These are phyloP conservation scores for Gypsophila paniculata DNA, from an alignment of 179 eudicot genomes.

Conservation along the genomic window DNA sequence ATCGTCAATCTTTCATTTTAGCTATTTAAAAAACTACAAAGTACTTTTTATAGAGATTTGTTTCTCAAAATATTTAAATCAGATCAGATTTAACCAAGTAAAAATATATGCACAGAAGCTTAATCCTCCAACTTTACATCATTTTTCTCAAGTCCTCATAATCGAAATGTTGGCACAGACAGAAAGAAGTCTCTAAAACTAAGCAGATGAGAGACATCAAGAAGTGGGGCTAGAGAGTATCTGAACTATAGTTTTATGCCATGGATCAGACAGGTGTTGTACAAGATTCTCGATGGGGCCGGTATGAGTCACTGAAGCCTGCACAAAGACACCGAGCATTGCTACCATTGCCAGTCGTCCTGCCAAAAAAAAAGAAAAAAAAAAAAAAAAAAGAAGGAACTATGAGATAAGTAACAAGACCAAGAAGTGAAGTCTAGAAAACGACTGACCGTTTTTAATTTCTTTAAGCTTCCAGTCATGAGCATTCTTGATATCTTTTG, in stretches of 20 bases:
- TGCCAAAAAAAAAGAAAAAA: conserved; percentile 26
- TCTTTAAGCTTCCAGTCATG: conserved; percentile 85
- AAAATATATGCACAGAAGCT: no score
- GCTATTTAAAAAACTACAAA: no score
- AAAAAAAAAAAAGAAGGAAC: no score
- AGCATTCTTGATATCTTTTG: conserved; percentile 66
- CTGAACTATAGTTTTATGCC: conserved; percentile 79
- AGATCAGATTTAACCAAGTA: no score
- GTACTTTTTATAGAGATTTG: no score
- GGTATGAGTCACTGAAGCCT: conserved; percentile 69
- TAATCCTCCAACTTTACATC: no score
- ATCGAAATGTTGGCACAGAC: no score
- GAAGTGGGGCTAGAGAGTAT: conserved; percentile 36
- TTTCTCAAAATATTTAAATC: no score
- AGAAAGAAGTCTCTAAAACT: neutral
- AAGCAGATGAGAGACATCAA: neutral
- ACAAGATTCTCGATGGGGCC: conserved; percentile 78
- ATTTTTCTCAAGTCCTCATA: no score
- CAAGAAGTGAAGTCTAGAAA: no score
- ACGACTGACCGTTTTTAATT: conserved; percentile 68
- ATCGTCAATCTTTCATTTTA: no score
- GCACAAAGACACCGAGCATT: conserved; percentile 82
- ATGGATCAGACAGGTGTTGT: conserved; percentile 80
- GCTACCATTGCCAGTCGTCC: conserved; percentile 95
- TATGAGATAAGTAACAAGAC: no score